Conservation (phyloP, 805 yeast genomes). For the Wickerhamomyces mucosus region DNA sequence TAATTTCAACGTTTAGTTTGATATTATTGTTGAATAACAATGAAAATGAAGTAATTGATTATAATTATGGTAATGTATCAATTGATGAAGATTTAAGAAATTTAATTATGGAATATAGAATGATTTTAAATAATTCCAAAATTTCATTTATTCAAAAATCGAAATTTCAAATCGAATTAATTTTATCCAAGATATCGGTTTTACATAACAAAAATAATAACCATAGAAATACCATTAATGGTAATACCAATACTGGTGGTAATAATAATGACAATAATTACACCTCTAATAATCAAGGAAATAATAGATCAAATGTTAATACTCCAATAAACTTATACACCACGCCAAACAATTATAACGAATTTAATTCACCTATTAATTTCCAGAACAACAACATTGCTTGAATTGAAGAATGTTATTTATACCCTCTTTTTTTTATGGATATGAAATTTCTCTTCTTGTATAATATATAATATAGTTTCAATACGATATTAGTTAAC, state of each 20-base stretch:
- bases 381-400: not conserved
- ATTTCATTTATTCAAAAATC: not conserved
- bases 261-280: not conserved
- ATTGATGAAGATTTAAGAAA: not conserved
- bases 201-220: not conserved
- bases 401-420: no score
- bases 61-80: not conserved
- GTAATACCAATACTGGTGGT: not conserved
- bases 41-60: not conserved
- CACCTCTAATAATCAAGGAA: not conserved
- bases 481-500: no score
- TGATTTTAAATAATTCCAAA: not conserved
- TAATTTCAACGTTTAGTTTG: not conserved
- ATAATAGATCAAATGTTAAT: not conserved
- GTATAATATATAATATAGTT: no score
- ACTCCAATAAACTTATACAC: not conserved
- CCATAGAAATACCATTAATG: not conserved
- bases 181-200: not conserved
- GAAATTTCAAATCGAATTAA: not conserved
- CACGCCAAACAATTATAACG: not conserved
- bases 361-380: not conserved
- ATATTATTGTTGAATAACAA: not conserved
- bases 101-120: not conserved
- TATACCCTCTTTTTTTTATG: no score
- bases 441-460: no score